Evolutionary conservation across 441 rosid genomes (phyloP).

Genomic region (Aleurites moluccanus): DNA sequence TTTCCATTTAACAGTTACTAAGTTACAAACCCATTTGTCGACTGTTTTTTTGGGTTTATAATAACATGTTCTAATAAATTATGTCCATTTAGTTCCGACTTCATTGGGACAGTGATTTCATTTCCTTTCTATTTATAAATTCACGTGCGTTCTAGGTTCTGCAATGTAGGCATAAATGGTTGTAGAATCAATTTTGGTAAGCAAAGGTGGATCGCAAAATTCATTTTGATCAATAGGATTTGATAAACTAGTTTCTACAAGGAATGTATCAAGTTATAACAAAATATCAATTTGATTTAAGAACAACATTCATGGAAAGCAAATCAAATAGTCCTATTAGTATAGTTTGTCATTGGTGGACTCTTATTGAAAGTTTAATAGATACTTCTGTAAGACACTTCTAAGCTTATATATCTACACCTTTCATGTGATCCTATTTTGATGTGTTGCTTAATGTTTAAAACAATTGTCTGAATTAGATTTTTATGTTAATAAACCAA

Average conservation of each 20-base stretch:
- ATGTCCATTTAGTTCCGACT: background rate
- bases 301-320: background rate
- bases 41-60: background rate
- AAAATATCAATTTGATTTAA: background rate
- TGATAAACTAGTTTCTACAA: background rate
- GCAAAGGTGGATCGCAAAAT: background rate
- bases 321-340: background rate
- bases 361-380: conserved; percentile 1
- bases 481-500: conserved; percentile 10
- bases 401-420: background rate
- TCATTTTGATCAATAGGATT: background rate
- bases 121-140: background rate
- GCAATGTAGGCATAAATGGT: background rate
- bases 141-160: background rate
- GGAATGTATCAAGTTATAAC: background rate
- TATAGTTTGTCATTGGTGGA: conserved; percentile 6
- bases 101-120: background rate
- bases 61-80: background rate
- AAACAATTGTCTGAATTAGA: conserved; percentile 13
- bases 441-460: background rate
- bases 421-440: background rate
- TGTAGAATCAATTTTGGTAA: conserved; percentile 11
- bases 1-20: background rate
- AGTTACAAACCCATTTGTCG: background rate
- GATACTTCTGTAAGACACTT: background rate